Base-by-base conservation (phyloP, 257 asterid species). In the Solanum paucissectum region DNA sequence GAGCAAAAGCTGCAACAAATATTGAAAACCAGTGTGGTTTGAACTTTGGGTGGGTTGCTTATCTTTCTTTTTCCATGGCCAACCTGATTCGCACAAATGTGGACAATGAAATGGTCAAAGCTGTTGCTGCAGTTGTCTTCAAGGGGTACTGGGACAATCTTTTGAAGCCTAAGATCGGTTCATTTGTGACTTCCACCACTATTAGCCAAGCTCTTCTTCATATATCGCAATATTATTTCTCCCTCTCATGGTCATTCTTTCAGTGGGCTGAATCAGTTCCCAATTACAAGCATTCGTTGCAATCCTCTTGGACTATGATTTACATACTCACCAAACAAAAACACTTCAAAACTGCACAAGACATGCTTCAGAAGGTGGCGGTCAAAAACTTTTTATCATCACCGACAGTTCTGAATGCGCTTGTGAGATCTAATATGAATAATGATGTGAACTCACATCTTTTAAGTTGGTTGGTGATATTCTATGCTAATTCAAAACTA, bases 381-480 rank as follows among this genome's bases (percentile, higher is more conserved):
- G 89, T 87, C 36, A 94, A 88, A 91, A 98, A 97, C 74, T 95
- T 94, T 81, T 83, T 97, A 87, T 95, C 97, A 4, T 94, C 98
- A n/a, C 98, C 99, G 0, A 27, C 94, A 12, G 98, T 97, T 84
- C 92, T 97, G 93, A 95, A 94, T 85, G 93, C 97, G 21, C 90
- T 97, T 20, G 93, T 92, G 83, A 87, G 89, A 64, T 72, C 90
- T 76, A 72, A 89, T 68, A 87, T 60, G 44, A 94, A 91, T 68
- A 82, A 87, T 12, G 97, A 93, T 85, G 98, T 95, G 92, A 95
- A 93, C 88, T 90, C 97, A 0, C 98, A 94, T 88, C 95, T 94
- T 90, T 90, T 97, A 93, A 95, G 99, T 86, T 95, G 98, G 98
- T 89, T 97, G 94, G 93, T 97, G 90, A 97, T 95, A 85, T 93